Base-by-base conservation (phyloP, 1,284 basidiomycete species). In the Cryptococcus sp. region DNA sequence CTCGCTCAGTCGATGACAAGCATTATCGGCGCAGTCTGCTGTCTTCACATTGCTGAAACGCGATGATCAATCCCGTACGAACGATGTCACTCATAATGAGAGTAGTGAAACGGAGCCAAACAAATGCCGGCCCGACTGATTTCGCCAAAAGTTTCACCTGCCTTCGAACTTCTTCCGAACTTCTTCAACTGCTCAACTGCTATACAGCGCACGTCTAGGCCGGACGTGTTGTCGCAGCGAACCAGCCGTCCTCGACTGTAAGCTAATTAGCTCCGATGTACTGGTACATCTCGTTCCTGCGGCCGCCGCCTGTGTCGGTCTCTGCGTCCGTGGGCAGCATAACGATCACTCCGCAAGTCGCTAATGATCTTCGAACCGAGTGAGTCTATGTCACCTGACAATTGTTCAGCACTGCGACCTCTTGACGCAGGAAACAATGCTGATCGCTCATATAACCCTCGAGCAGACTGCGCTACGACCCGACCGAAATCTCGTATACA, bases 311-410 rank as follows among this genome's bases (percentile, higher is more conserved):
- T 1, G 66, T 72, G 3, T 63, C 68, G 1, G 58, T 69, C 38
- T 20, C 64, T 0, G 53, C 64, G 5, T 51, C 66, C 0, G 41
- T 54, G 2, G 64, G 68, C 5, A 59, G 63, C 16, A 68, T 77
- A 46, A 68, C 62, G 5, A 73, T 79, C 48, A 78, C 78, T 3
- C 77, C 78, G 11, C 78, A 79, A 58, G 71, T 79, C 50, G 78
- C 78, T n/a, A 79, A 79, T 50, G 78, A 79, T 52, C 69, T 79
- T 3, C 67, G 78, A 0, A 79, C 78, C 38, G 78, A 79, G 77
- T 77, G 57, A 53, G 76, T 67, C n/a, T 25, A 10, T 41, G 10
- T 50, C 58, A 16, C 10, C 39, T 16, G 35, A 30, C 53, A 1
- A 23, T 20, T 25, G 23, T 39, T 42, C 19, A 23, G 16, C 19